Evolutionary conservation across 805 yeast species (phyloP).

Genomic region (Candida lessepsii): DNA sequence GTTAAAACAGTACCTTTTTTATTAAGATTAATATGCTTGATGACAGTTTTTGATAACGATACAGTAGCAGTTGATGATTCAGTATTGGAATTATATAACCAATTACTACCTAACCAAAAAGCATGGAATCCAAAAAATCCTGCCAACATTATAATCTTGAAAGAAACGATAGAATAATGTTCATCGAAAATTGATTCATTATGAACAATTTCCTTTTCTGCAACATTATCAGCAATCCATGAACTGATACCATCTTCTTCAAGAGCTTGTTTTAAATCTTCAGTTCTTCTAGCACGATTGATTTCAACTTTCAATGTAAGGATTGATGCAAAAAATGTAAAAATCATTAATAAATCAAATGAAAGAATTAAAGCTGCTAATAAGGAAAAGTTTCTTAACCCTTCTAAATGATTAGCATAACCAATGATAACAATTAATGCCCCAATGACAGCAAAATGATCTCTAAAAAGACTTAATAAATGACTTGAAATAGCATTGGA

Average conservation of each 20-base stretch:
- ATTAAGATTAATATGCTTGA: constrained; percentile 46
- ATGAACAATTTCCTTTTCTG: constrained; percentile 39
- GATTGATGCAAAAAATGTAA: constrained; percentile 80
- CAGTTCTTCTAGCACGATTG: constrained; percentile 77
- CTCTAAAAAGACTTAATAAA: constrained; percentile 62
- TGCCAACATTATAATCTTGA: constrained; percentile 59
- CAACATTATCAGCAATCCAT: constrained; percentile 65
- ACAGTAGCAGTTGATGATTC: constrained; percentile 2
- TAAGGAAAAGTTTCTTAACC: constrained; percentile 77
- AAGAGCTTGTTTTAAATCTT: constrained; percentile 70
- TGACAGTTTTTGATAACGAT: constrained; percentile 39
- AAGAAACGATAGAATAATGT: constrained; percentile 42
- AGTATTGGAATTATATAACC: constrained; percentile 47
- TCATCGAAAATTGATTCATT: constrained; percentile 23
- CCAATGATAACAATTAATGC: constrained; percentile 69
- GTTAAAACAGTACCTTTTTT: constrained; percentile 55
- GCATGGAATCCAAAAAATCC: constrained; percentile 63
- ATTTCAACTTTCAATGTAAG: constrained; percentile 88
- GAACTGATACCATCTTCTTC: constrained; percentile 91
- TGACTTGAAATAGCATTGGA: constrained; percentile 41
- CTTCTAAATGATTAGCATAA: constrained; percentile 65
- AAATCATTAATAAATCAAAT: constrained; percentile 69
- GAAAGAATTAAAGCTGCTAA: constrained; percentile 67
- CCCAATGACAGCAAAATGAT: constrained; percentile 67
- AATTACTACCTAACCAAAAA: constrained; percentile 67